Evolutionary conservation across 805 yeast genomes (phyloP), one percentile per base, ranked within the genome.

Genomic region (Candida coquimbonensis): DNA sequence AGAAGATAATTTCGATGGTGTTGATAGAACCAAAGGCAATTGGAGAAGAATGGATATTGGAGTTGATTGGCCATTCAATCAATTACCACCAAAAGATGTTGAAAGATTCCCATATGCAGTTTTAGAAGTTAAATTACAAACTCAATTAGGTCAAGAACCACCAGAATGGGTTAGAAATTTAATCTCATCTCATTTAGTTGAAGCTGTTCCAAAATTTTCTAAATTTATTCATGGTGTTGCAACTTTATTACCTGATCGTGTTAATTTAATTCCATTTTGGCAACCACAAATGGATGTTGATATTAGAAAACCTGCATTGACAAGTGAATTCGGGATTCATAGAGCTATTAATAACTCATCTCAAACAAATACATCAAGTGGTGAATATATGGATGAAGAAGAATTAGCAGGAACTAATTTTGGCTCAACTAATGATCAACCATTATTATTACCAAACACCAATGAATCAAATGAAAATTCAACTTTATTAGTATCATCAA

Each of bases 21-120:
- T 72, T 48, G 91, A 89, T 62, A 80, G 99, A 65, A 87, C 98
- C 3, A 74, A 87, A 54, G 83, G 83, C 36, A 93, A 93, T 67
- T 93, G 99, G 99, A 83, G 99, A 70, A 81, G 99, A 68, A 89
- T 83, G 83, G 99, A 93, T 65, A 93, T 93, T 62, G 99, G 99
- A 40, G 93, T 93, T 33, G 96, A 93, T 66, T 93, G 80, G 79
- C 99, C 99, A 38, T 93, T 93, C 65, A 67, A 71, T 45, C 96
- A 91, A 66, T 73, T 93, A 46, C 80, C 90, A 5, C 91, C 85
- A 37, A 73, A 75, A 50, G 99, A 93, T 61, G 79, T 87, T 43
- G 91, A 91, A 61, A 75, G 96, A 57, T 93, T 93, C 69, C 99
- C 99, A 5, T 93, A 93, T 65, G 99, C 99, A 1, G 96, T 93